Conservation (phyloP, 129 eudicot species). For the Sambucus nigra region DNA sequence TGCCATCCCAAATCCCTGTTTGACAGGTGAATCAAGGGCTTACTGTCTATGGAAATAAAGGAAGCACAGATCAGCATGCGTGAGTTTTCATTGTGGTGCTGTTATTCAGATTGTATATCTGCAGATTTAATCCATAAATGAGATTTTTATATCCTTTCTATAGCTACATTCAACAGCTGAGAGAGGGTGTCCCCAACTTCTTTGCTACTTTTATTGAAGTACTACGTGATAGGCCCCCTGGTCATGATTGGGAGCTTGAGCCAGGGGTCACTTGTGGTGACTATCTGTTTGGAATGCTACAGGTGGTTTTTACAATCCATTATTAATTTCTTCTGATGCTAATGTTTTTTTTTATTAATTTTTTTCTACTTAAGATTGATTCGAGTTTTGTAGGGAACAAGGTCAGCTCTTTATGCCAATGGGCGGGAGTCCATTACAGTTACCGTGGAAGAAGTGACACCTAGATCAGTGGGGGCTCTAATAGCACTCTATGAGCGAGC, state of each 20-base stretch:
- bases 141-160: constrained; percentile 2
- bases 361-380: no score
- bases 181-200: constrained; percentile 97
- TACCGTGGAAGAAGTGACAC: constrained; percentile 89
- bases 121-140: neutral
- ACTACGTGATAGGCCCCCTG: constrained; percentile 93
- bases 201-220: constrained; percentile 96
- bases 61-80: constrained; percentile 99
- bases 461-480: constrained; percentile 89
- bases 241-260: constrained; percentile 99
- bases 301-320: constrained; percentile 27
- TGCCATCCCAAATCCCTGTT: no score
- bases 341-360: neutral
- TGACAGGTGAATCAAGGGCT: constrained; percentile 92
- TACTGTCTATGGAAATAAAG: constrained; percentile 92
- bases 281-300: constrained; percentile 95
- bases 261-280: constrained; percentile 99
- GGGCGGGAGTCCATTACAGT: constrained; percentile 86
- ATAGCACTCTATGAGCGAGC: constrained; percentile 95
- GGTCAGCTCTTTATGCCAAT: constrained; percentile 87
- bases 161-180: constrained; percentile 96
- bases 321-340: neutral
- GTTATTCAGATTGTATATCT: neutral
- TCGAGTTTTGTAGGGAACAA: constrained; percentile 60
- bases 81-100: constrained; percentile 27